phyloP scores from a whole-genome alignment of 2,329 filamentous ascomycete species.

The Trichoderma semiorbis region DNA sequence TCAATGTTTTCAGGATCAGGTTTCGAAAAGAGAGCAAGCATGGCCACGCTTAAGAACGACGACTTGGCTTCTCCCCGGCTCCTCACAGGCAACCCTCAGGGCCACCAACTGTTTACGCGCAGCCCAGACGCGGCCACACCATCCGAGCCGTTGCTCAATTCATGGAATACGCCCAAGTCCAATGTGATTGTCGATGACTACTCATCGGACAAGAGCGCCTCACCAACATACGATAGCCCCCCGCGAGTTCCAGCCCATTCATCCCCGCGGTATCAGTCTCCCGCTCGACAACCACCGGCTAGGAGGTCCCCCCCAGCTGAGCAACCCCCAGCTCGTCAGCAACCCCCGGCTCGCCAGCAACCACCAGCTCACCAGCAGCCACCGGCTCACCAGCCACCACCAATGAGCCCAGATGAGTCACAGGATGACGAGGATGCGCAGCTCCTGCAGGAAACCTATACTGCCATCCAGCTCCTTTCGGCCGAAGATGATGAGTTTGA shows the following conservation, averaged over 20 bases:
- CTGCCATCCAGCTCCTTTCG: slow-evolving; percentile 46
- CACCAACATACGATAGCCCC: slow-evolving; percentile 36
- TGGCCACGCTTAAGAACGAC: slow-evolving; percentile 45
- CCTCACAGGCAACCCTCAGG: slow-evolving; percentile 43
- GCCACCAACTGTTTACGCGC: slow-evolving; percentile 38
- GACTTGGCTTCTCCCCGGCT: slow-evolving; percentile 40
- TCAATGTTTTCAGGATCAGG: slow-evolving; percentile 51
- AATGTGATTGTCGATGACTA: slow-evolving; percentile 44
- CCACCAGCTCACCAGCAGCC: slow-evolving; percentile 23
- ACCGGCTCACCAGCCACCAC: slow-evolving; percentile 22
- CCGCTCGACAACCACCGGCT: background rate
- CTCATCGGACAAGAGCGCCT: slow-evolving; percentile 31
- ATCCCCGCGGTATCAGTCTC: slow-evolving; percentile 20
- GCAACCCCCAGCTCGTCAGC: background rate
- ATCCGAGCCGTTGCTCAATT: slow-evolving; percentile 46
- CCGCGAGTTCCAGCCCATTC: slow-evolving; percentile 42
- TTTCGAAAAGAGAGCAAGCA: slow-evolving; percentile 55
- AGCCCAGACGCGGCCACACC: slow-evolving; percentile 44
- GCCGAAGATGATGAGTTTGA: slow-evolving; percentile 23
- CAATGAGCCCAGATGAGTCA: slow-evolving; percentile 37
- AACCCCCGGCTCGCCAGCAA: background rate
- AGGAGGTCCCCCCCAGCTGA: background rate
- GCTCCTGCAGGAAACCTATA: slow-evolving; percentile 50
- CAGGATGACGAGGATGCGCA: slow-evolving; percentile 52
- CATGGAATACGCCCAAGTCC: slow-evolving; percentile 48